A percentile compares a stretch with the other conserved stretches of the same genome.
Evolutionary conservation across 768 basidiomycete species (phyloP).

Genomic region (Auriscalpium orientale): DNA sequence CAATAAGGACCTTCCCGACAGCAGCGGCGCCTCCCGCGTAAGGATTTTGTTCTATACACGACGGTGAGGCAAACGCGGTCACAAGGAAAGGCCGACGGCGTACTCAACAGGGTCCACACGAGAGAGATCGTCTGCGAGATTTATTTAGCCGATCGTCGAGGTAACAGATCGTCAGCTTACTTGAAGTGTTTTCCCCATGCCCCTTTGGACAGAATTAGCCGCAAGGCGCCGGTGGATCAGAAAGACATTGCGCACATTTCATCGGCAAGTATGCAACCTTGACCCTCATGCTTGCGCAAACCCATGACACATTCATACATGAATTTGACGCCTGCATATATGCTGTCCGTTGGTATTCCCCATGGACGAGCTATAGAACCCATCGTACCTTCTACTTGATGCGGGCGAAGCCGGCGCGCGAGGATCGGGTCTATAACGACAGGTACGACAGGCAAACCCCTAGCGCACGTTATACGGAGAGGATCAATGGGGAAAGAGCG

Average conservation of each 20-base stretch:
- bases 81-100: constrained; percentile 18
- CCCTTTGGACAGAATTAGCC: constrained; percentile 43
- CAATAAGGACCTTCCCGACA: constrained; percentile 81
- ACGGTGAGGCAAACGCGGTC: not conserved
- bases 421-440: constrained; percentile 92
- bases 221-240: not conserved
- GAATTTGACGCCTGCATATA: constrained; percentile 62
- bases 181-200: constrained; percentile 94
- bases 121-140: constrained; percentile 73
- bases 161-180: constrained; percentile 24
- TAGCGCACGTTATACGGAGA: constrained; percentile 20
- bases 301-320: constrained; percentile 97
- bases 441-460: constrained; percentile 56
- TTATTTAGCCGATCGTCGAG: not conserved
- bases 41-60: constrained; percentile 67
- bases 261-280: constrained; percentile 94
- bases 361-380: not conserved
- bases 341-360: not conserved
- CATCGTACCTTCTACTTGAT: constrained; percentile 77
- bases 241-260: constrained; percentile 58
- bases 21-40: constrained; percentile 49
- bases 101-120: constrained; percentile 88
- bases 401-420: constrained; percentile 66
- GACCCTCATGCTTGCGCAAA: constrained; percentile 79
- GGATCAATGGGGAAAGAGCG: not conserved